Evolutionary conservation across 164 flowering plant species (phyloP), one percentile per base, ranked within the genome.

Genomic region (Piper betle): DNA sequence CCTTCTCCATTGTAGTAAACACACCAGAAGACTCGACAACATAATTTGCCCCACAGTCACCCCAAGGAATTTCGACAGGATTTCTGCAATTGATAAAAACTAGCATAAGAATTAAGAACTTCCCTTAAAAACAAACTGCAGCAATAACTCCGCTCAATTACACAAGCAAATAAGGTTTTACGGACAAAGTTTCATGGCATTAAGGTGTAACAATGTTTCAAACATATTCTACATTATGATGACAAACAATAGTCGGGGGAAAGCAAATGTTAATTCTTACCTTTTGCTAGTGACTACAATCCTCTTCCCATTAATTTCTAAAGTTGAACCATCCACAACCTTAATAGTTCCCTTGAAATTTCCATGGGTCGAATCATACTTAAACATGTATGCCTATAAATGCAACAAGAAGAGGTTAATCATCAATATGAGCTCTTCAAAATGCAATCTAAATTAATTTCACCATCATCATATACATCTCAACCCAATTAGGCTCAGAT

Each of bases 311-410:
- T 93, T 86, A 50, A 94, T 88, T 68, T 85, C 96, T 75, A 94
- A 71, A 8, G 88, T 91, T 54, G 93, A 74, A 1, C 78, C 88
- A 73, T 94, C 96, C 69, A 90, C 50, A 58, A 91, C 89, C 18
- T 64, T 78, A 70, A 94, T 68, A 63, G 84, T 74, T 65, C 96
- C 99, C 15, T 80, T 78, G 74, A 79, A 91, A 55, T 71, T 69
- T 62, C 97, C 97, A 84, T 91, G 97, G 52, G 99, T 94, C 41
- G 99, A 94, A 71, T 94, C 99, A 76, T 85, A 94, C 71, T 91
- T 91, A 52, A 94, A 76, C 99, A 94, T 94, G 83, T 91, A 94
- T 66, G 99, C 97, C 99, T 94, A 75, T 17, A 72, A 53, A 67
- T 16, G 33, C 41, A 9, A 40, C 17, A 37, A 48, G 12, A 19